Evolutionary conservation across 169 alveolate species (phyloP).

Genomic region (Cytauxzoon felis): DNA sequence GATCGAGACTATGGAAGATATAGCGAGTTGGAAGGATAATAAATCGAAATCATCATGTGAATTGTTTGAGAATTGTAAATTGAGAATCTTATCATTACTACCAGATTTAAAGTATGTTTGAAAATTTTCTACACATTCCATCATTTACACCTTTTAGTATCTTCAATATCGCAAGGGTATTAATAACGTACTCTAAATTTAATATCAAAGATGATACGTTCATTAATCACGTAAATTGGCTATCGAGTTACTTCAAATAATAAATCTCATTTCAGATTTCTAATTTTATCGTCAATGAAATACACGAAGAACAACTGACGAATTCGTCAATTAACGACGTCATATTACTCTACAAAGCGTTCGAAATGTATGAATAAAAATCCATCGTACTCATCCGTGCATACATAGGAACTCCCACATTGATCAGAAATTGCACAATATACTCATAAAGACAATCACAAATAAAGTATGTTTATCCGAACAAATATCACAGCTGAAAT

Average conservation of each 20-base stretch:
- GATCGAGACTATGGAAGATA: constrained; percentile 56
- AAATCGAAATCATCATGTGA: constrained; percentile 17
- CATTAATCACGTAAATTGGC: constrained; percentile 24
- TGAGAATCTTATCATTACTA: constrained; percentile 35
- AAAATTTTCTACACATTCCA: not conserved
- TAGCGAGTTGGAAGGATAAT: constrained; percentile 19
- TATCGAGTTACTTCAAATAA: not conserved
- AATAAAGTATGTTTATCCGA: constrained; percentile 2
- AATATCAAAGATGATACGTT: constrained; percentile 2
- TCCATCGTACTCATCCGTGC: not conserved
- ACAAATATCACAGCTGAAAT: too few species aligned
- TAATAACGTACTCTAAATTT: constrained; percentile 20
- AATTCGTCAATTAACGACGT: constrained; percentile 34
- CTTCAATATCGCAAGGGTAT: constrained; percentile 26
- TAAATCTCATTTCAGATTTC: constrained; percentile 5
- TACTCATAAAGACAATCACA: not conserved
- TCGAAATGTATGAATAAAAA: constrained; percentile 21
- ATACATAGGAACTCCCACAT: constrained; percentile 21
- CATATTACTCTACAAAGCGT: constrained; percentile 56
- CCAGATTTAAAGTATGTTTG: constrained; percentile 48
- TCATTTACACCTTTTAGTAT: constrained; percentile 9
- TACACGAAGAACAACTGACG: constrained; percentile 1
- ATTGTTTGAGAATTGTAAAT: constrained; percentile 30
- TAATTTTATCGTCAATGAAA: constrained; percentile 27
- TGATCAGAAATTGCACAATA: constrained; percentile 10